Evolutionary conservation across 108 stramenopile species (phyloP), one percentile per base, ranked within the genome.

Genomic region (Pseudonitzschia pungens): DNA sequence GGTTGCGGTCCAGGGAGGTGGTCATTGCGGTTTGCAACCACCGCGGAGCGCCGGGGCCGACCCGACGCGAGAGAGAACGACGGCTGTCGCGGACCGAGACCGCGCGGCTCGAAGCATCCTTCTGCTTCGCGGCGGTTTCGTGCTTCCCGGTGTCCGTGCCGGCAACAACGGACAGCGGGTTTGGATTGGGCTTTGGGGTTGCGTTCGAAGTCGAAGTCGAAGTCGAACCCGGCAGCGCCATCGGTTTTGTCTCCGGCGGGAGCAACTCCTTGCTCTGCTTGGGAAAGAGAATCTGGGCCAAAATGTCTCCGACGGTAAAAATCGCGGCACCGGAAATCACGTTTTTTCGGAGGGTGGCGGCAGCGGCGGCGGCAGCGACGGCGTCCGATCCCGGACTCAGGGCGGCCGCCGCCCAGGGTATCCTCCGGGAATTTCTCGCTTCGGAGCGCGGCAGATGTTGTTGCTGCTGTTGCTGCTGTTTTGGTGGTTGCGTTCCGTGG

Each of bases 301-400:
- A 32, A 62, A 33, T 15, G 36, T 62, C 60, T 31, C 60, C 60
- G 27, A 40, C 22, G n/a, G 60, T 62, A n/a, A 62, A 62, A 5
- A 62, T 62, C 15, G 60, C 22, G 1, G 60, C 60, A 14, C 60
- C 60, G 32, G 60, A 62, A 40, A 62, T 33, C 6, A 62, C 36
- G 36, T 62, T 62, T 40, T 33, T 10, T 1, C 60, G 60, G 15
- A 62, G 14, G n/a, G 31, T 15, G 14, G 60, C 60, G 14, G 32
- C 36, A 0, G 60, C n/a, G 14, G 60, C 60, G 14, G 32, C 36
- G 0, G 60, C 60, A 9, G 60, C 60, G 0, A 29, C 33, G 0
- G 60, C 60, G n/a, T 40, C 22, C 32, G 60, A n/a, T 28, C 33
- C 20, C 0, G 60, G 60, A 20, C 32, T 41, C 32, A 42, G 6